Conservation (phyloP, 805 yeast genomes). For the Candida tallmaniae region DNA sequence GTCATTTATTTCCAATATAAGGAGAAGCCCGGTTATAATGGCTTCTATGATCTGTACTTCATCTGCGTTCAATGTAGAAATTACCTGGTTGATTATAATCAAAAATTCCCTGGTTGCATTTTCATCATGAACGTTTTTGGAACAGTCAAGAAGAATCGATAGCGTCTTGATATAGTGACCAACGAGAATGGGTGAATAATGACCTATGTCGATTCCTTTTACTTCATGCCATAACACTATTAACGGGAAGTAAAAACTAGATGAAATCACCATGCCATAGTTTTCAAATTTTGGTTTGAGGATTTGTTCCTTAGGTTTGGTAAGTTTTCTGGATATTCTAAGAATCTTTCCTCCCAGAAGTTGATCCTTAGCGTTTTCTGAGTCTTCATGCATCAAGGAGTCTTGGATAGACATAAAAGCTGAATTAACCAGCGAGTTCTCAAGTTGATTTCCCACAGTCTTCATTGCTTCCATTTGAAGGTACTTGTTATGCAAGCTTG, state of each 20-base stretch:
- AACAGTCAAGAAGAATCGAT: conserved; percentile 51
- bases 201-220: conserved; percentile 46
- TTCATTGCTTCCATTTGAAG: conserved; percentile 9
- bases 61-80: conserved; percentile 17
- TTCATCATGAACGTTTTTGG: conserved; percentile 42
- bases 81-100: conserved; percentile 23
- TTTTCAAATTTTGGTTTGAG: conserved; percentile 18
- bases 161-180: conserved; percentile 60
- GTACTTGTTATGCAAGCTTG: conserved; percentile 42
- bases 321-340: conserved; percentile 37
- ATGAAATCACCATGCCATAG: conserved; percentile 42
- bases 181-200: conserved; percentile 48
- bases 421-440: neutral
- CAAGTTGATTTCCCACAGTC: neutral
- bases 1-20: conserved; percentile 32
- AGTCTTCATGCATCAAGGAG: conserved; percentile 26
- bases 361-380: conserved; percentile 28
- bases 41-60: conserved; percentile 35
- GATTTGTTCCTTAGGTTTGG: conserved; percentile 7
- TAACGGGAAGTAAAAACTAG: conserved; percentile 51
- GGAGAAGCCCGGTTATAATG: conserved; percentile 31
- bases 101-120: conserved; percentile 59
- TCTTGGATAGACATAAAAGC: conserved; percentile 21
- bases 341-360: conserved; percentile 38
- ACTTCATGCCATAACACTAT: conserved; percentile 48